phyloP scores from a whole-genome alignment of 83 land plant genomes.

The Picea abies region DNA sequence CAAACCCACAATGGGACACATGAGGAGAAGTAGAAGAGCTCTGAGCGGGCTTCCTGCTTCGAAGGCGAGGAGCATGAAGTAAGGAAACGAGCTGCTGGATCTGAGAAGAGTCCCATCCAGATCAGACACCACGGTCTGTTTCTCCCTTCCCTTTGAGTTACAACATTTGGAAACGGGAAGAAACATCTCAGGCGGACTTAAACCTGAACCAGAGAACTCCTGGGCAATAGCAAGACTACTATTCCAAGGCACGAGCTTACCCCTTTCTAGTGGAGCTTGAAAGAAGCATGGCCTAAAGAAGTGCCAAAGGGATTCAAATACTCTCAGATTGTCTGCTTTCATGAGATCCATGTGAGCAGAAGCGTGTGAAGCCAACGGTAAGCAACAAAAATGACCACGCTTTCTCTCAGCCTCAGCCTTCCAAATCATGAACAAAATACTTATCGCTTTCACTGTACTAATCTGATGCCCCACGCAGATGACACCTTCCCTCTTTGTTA shows the following conservation, averaged over 20 bases:
- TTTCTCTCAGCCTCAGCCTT: background rate
- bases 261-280: too few relatives aligned
- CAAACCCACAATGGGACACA: conserved; percentile 40
- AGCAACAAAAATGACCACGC: background rate
- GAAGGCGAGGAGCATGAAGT: conserved; percentile 63
- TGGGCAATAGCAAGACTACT: too few relatives aligned
- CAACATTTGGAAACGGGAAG: conserved; percentile 4
- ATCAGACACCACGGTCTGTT: conserved; percentile 31
- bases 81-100: conserved; percentile 41
- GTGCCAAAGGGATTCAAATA: conserved; percentile 3
- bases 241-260: too few relatives aligned
- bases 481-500: too few relatives aligned
- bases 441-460: background rate
- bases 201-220: background rate
- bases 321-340: background rate
- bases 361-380: conserved; percentile 9
- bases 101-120: conserved; percentile 45
- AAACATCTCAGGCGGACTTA: background rate
- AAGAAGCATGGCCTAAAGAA: background rate
- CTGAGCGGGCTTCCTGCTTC: conserved; percentile 53
- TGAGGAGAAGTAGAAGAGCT: conserved; percentile 39
- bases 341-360: conserved; percentile 6
- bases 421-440: background rate
- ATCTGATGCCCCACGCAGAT: too few relatives aligned
- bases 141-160: background rate